Evolutionary conservation across 176 grass and related monocot species (phyloP).

Genomic region (Phyllostachys edulis): DNA sequence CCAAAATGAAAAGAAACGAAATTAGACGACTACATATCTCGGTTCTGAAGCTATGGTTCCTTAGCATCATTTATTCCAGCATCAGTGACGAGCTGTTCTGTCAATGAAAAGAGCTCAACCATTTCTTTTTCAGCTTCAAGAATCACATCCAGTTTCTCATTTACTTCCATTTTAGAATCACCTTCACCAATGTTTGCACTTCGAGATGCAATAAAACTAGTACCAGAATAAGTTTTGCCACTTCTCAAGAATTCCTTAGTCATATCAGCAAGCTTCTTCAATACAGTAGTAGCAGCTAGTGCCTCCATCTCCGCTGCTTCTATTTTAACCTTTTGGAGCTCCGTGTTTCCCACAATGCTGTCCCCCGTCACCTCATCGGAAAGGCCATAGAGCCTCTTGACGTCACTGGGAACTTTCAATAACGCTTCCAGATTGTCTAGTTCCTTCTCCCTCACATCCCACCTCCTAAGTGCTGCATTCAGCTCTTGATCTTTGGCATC

Average conservation of each 20-base stretch:
- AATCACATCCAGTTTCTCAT: conserved; percentile 29
- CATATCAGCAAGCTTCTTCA: conserved; percentile 43
- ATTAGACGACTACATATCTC: neutral
- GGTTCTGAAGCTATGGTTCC: conserved; percentile 16
- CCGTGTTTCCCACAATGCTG: neutral
- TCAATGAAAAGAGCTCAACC: conserved; percentile 49
- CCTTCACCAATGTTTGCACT: neutral
- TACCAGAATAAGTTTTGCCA: conserved; percentile 22
- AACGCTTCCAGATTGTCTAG: conserved; percentile 40
- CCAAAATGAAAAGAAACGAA: neutral
- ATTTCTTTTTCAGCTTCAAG: conserved; percentile 55
- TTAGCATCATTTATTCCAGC: conserved; percentile 23
- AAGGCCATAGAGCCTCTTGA: conserved; percentile 8
- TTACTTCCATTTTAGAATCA: neutral
- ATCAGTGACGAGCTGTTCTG: conserved; percentile 41
- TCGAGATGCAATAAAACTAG: conserved; percentile 1
- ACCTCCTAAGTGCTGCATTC: conserved; percentile 39
- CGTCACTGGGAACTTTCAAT: conserved; percentile 18
- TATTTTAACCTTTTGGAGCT: conserved; percentile 24
- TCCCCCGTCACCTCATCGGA: conserved; percentile 18
- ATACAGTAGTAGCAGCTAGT: conserved; percentile 41
- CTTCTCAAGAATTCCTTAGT: conserved; percentile 40
- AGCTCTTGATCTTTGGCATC: conserved; percentile 59
- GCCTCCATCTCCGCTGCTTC: conserved; percentile 40
- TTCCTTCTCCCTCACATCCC: conserved; percentile 41